phyloP scores from a whole-genome alignment of 352 stramenopile species.

The Pelagophyceae sp. region DNA sequence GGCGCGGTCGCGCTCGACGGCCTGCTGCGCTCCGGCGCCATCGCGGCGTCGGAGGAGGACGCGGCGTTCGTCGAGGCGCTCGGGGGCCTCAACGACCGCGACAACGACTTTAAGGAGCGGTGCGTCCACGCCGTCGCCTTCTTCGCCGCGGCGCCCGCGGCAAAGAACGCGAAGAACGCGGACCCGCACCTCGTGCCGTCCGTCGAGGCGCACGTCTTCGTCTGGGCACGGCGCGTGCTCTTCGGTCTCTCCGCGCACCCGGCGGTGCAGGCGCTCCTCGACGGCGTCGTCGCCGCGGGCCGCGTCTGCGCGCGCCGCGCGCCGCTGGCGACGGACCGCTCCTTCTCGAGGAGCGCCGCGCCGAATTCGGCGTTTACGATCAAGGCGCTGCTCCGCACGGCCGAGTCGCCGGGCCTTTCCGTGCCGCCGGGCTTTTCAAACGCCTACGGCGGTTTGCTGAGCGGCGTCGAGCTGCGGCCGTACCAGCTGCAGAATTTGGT shows the following conservation, averaged over 20 bases:
- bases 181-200: neutral
- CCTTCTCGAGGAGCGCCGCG: neutral
- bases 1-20: neutral
- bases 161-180: neutral
- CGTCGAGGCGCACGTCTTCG: neutral
- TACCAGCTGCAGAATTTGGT: neutral
- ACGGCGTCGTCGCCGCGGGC: neutral
- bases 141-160: neutral
- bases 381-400: neutral
- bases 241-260: constrained; percentile 7
- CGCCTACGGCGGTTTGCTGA: neutral
- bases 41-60: neutral
- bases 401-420: neutral
- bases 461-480: neutral
- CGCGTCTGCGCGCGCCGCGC: neutral
- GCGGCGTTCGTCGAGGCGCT: neutral
- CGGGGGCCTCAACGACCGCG: constrained; percentile 1
- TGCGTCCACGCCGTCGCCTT: constrained; percentile 8
- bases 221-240: neutral
- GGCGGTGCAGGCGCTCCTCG: neutral
- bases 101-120: constrained; percentile 4
- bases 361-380: neutral
- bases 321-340: neutral
- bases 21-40: neutral
- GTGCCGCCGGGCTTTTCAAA: neutral